These are phyloP conservation scores for Bertia moriformis DNA, from an alignment of 2,329 filamentous ascomycete genomes.

Conservation along the genomic window DNA sequence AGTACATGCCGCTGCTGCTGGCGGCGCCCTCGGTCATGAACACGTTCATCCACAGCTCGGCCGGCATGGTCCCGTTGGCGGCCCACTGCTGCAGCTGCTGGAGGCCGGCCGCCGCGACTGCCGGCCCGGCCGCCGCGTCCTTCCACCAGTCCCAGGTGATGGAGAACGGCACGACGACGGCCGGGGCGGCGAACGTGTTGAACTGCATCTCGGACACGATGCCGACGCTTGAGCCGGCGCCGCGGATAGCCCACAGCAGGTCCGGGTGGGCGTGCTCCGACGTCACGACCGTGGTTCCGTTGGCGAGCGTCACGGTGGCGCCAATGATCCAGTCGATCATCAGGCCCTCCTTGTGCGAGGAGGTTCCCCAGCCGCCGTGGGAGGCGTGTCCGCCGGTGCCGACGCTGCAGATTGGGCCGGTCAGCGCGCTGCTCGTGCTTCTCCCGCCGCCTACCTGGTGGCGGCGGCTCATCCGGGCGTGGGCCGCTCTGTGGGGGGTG, in stretches of 20 bases:
- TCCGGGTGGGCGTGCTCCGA: slow-evolving; percentile 11
- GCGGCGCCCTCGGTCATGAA: no score
- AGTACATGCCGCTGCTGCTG: neutral
- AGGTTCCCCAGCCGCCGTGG: slow-evolving; percentile 20
- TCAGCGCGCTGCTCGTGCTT: neutral
- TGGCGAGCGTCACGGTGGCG: slow-evolving; percentile 14
- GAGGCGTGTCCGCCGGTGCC: slow-evolving; percentile 19
- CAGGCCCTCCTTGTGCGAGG: slow-evolving; percentile 25
- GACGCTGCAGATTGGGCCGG: no score
- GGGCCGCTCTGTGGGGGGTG: no score
- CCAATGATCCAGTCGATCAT: slow-evolving; percentile 27
- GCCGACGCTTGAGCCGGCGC: slow-evolving; percentile 13
- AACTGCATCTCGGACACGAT: slow-evolving; percentile 5
- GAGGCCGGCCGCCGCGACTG: no score
- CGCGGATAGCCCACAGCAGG: slow-evolving; percentile 16
- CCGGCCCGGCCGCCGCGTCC: no score
- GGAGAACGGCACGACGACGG: neutral
- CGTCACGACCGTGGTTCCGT: slow-evolving; percentile 11
- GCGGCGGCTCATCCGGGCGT: no score
- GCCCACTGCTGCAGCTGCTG: no score
- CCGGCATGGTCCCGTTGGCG: no score
- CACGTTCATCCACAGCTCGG: no score
- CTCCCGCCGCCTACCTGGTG: no score
- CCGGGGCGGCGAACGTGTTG: neutral
- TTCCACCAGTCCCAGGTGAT: neutral